phyloP scores from a whole-genome alignment of 495 filamentous ascomycete species.

The Oleoguttula mirabilis region DNA sequence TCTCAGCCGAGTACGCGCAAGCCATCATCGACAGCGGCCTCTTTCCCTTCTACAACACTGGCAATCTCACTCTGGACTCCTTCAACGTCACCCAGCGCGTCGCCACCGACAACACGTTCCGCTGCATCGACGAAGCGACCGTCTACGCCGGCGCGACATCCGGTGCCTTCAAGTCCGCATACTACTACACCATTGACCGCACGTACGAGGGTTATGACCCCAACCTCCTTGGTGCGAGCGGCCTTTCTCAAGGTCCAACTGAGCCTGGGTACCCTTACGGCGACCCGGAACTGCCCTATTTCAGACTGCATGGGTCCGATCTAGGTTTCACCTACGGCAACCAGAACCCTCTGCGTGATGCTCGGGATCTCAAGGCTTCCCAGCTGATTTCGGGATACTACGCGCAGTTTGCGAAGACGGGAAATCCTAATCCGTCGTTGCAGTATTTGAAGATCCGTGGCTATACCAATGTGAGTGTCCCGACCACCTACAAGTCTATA shows the following conservation, averaged over 20 bases:
- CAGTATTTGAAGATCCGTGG: slow-evolving; percentile 18
- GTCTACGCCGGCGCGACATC: slow-evolving; percentile 30
- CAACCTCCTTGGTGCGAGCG: slow-evolving; percentile 29
- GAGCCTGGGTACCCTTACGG: slow-evolving; percentile 29
- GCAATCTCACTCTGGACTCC: slow-evolving; percentile 34
- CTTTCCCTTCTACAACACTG: slow-evolving; percentile 32
- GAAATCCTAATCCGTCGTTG: slow-evolving; percentile 17
- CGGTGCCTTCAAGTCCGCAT: slow-evolving; percentile 29
- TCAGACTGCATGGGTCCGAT: slow-evolving; percentile 25
- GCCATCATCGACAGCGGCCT: slow-evolving; percentile 31
- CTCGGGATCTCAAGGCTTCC: slow-evolving; percentile 11
- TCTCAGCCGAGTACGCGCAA: slow-evolving; percentile 28
- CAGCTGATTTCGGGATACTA: slow-evolving; percentile 19
- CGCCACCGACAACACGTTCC: slow-evolving; percentile 35
- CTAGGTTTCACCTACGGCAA: slow-evolving; percentile 21
- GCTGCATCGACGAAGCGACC: slow-evolving; percentile 38
- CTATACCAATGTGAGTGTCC: slow-evolving; percentile 13
- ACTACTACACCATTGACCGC: slow-evolving; percentile 38
- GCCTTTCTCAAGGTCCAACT: slow-evolving; percentile 19
- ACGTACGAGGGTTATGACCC: slow-evolving; percentile 31
- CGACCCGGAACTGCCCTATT: slow-evolving; percentile 29
- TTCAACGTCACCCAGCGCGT: slow-evolving; percentile 35
- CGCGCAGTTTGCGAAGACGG: slow-evolving; percentile 17
- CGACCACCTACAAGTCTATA: background rate
- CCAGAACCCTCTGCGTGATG: slow-evolving; percentile 18